Conservation (phyloP, 2,329 filamentous ascomycete species). For the Simplicillium sp. region DNA sequence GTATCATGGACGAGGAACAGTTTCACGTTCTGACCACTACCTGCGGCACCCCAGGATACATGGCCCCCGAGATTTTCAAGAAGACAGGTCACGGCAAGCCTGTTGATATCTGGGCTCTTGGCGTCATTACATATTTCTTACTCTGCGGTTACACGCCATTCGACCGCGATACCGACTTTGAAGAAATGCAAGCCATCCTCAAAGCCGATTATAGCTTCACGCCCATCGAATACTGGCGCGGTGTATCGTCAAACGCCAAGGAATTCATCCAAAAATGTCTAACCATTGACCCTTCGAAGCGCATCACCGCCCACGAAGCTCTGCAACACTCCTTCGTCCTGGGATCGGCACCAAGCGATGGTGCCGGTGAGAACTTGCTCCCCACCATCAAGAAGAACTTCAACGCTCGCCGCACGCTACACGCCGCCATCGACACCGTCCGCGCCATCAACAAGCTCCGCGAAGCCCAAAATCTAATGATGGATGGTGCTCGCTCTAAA, state of each 20-base stretch:
- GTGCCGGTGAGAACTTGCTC: constrained; percentile 50
- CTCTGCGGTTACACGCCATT: constrained; percentile 98
- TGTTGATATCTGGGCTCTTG: constrained; percentile 96
- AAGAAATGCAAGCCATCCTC: constrained; percentile 98
- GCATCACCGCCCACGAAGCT: constrained; percentile 84
- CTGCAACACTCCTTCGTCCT: constrained; percentile 58
- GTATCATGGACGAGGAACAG: constrained; percentile 98
- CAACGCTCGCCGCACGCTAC: constrained; percentile 58
- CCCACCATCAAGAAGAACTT: constrained; percentile 68
- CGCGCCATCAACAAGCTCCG: constrained; percentile 62
- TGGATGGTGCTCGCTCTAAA: constrained; percentile 48
- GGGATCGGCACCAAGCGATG: constrained; percentile 36
- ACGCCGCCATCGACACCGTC: constrained; percentile 63
- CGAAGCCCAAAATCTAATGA: constrained; percentile 51
- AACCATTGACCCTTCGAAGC: constrained; percentile 76
- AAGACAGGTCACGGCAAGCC: constrained; percentile 97
- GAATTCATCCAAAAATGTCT: constrained; percentile 90
- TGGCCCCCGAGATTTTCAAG: constrained; percentile 99
- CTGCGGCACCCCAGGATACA: constrained; percentile 95
- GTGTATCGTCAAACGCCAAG: constrained; percentile 75
- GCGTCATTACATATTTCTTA: constrained; percentile 97
- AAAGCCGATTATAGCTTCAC: constrained; percentile 95
- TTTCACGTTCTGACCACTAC: constrained; percentile 97
- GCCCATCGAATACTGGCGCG: constrained; percentile 91
- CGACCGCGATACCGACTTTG: constrained; percentile 91